Conservation (phyloP, 106 monocot species). For the Posidonia australis region DNA sequence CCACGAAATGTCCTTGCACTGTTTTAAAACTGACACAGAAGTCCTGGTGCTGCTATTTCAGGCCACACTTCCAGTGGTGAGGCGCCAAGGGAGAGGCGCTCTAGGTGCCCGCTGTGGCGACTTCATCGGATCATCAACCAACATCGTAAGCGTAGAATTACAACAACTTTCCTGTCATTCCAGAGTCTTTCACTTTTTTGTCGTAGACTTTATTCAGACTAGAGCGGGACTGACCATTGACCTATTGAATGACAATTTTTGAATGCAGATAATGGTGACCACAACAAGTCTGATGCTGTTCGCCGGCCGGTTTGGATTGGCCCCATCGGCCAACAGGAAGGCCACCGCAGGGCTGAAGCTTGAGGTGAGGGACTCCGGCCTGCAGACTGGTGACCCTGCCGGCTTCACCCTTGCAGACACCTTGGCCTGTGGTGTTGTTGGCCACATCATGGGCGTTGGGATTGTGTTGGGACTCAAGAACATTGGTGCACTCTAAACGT, state of each 20-base stretch:
- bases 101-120: slow-evolving; percentile 64
- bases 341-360: slow-evolving; percentile 91
- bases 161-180: too few species aligned
- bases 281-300: slow-evolving; percentile 84
- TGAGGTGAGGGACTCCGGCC: slow-evolving; percentile 77
- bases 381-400: slow-evolving; percentile 95
- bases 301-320: slow-evolving; percentile 82
- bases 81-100: slow-evolving; percentile 34
- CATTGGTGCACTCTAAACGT: slow-evolving; percentile 46
- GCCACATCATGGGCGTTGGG: slow-evolving; percentile 86
- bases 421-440: slow-evolving; percentile 71
- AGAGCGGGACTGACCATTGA: too few species aligned
- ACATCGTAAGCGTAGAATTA: slow-evolving; percentile 49
- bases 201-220: too few species aligned
- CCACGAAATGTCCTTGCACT: background rate
- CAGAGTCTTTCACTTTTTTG: too few species aligned
- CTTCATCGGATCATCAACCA: slow-evolving; percentile 88
- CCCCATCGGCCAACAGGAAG: slow-evolving; percentile 87
- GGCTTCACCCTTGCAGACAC: slow-evolving; percentile 98
- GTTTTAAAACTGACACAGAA: too few species aligned
- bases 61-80: slow-evolving; percentile 33
- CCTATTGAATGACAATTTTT: too few species aligned
- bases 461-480: slow-evolving; percentile 80
- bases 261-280: slow-evolving; percentile 72
- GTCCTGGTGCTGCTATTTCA: slow-evolving; percentile 3